Conservation (phyloP, 176 grass and related monocot species). For the Eleusine indica region DNA sequence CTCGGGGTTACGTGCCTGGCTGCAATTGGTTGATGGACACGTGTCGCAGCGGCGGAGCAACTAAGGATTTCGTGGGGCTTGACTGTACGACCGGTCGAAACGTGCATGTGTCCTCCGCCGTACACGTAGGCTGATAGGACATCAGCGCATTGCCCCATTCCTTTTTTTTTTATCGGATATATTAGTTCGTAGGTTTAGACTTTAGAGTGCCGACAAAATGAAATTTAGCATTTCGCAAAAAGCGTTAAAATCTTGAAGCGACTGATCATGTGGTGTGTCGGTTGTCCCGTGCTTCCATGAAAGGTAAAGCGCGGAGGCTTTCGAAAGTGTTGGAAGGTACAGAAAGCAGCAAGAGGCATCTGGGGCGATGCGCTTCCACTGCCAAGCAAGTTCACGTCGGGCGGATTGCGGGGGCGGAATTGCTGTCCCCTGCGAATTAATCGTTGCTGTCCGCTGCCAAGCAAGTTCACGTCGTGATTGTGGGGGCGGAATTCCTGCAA, state of each 20-base stretch:
- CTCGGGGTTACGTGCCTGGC: not conserved
- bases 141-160: not conserved
- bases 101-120: not conserved
- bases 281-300: not conserved
- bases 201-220: not conserved
- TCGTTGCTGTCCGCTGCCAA: not conserved
- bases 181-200: not conserved
- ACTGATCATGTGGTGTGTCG: not conserved
- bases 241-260: not conserved
- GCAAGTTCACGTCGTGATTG: not conserved
- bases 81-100: not conserved
- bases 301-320: not conserved
- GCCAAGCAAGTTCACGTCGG: not conserved
- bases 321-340: not conserved
- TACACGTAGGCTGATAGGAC: not conserved
- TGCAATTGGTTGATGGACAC: not conserved
- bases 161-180: not conserved
- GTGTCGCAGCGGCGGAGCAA: not conserved
- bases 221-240: not conserved
- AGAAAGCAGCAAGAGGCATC: not conserved
- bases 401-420: not conserved
- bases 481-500: not conserved
- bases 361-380: too few species aligned
- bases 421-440: not conserved
- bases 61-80: not conserved